phyloP scores from a whole-genome alignment of 1,284 basidiomycete genomes.

The Xanthoconium separans region DNA sequence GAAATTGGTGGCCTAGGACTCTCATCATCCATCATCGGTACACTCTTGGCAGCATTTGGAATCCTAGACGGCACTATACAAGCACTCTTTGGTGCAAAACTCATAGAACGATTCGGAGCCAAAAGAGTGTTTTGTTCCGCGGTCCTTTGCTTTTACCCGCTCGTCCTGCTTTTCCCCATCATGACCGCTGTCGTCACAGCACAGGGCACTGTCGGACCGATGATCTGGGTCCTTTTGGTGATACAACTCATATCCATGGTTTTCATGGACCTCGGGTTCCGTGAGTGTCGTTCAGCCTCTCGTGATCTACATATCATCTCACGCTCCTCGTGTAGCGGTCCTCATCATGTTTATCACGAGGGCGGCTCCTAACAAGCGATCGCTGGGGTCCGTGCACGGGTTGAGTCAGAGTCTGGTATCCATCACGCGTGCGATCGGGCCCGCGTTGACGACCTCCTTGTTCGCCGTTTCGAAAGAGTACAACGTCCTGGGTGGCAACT shows the following conservation, averaged over 20 bases:
- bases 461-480: not conserved
- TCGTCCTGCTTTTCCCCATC: slow-evolving; percentile 54
- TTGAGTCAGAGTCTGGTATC: not conserved
- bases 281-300: not conserved
- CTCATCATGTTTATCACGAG: not conserved
- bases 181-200: slow-evolving; percentile 40
- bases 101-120: slow-evolving; percentile 54
- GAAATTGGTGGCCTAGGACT: slow-evolving; percentile 66
- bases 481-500: not conserved
- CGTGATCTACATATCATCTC: not conserved
- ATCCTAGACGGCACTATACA: slow-evolving; percentile 60
- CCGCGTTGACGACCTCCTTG: not conserved
- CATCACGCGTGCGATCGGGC: not conserved
- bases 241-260: not conserved
- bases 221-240: not conserved
- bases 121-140: slow-evolving; percentile 55
- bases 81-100: slow-evolving; percentile 54
- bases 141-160: slow-evolving; percentile 46
- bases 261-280: not conserved
- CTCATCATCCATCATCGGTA: slow-evolving; percentile 59
- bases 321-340: not conserved
- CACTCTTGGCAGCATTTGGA: slow-evolving; percentile 55
- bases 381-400: not conserved
- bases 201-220: slow-evolving; percentile 4
- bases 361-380: not conserved